Percentiles rank a stretch among this genome's conserved stretches.
phyloP scores from a whole-genome alignment of 768 basidiomycete genomes.

The Sutorius australiensis region DNA sequence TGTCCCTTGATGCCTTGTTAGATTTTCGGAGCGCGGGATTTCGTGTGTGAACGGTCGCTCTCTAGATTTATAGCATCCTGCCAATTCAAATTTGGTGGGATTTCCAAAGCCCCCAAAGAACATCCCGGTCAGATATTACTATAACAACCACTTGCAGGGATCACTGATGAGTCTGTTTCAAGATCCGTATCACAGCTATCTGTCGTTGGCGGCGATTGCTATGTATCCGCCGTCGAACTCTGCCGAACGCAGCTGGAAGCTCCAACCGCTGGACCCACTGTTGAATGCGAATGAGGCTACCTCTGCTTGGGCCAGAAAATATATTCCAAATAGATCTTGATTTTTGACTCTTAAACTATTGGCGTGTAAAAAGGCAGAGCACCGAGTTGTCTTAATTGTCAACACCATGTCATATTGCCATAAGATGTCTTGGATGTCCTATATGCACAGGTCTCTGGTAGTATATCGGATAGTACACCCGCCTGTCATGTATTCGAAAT shows the following conservation, averaged over 20 bases:
- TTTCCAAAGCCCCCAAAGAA: conserved; percentile 79
- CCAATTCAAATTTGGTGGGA: conserved; percentile 88
- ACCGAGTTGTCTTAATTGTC: background rate
- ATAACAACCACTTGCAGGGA: background rate
- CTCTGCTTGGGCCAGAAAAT: conserved; percentile 58
- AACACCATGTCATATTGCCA: too few relatives aligned
- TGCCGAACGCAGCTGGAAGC: conserved; percentile 45
- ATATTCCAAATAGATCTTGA: conserved; percentile 42
- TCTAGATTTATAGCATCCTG: conserved; percentile 64
- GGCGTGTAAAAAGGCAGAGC: background rate
- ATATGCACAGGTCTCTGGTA: conserved; percentile 34
- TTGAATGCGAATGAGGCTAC: conserved; percentile 70
- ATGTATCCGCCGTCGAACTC: conserved; percentile 49
- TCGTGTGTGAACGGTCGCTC: conserved; percentile 57
- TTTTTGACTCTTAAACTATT: background rate
- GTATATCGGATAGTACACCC: conserved; percentile 53
- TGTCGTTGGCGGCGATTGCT: conserved; percentile 78
- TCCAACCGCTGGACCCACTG: conserved; percentile 61
- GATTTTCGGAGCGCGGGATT: conserved; percentile 62
- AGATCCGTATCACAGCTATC: conserved; percentile 97
- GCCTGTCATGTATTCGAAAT: conserved; percentile 35
- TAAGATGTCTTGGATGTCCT: too few relatives aligned
- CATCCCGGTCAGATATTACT: conserved; percentile 55
- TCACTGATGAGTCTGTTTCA: conserved; percentile 14
- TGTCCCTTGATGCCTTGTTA: conserved; percentile 26